Percentiles rank a stretch among this genome's conserved stretches.
Conservation (phyloP, 305 asterid genomes). For the Plantago lanceolata region DNA sequence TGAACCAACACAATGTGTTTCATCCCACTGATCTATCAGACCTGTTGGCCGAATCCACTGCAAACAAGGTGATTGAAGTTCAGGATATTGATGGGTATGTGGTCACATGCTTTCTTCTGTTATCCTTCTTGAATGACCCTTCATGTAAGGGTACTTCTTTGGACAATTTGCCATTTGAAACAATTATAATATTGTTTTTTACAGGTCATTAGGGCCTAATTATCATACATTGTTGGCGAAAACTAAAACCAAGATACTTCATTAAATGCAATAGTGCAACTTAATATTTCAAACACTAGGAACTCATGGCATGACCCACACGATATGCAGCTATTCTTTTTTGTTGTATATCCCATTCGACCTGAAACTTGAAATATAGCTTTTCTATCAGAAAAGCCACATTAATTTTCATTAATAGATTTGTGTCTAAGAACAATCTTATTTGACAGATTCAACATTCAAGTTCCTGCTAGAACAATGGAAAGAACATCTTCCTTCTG, state of each 20-base stretch:
- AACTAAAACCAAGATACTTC: slow-evolving; percentile 3
- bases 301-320: slow-evolving; percentile 2
- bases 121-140: not conserved
- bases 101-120: not conserved
- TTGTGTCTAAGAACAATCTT: slow-evolving; percentile 17
- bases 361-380: not conserved
- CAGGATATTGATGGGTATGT: not conserved
- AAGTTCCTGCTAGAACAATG: slow-evolving; percentile 87
- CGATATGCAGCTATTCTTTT: not conserved
- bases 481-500: slow-evolving; percentile 88
- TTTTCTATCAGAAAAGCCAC: not conserved
- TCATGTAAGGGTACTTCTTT: not conserved
- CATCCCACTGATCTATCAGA: not conserved
- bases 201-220: not conserved
- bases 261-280: slow-evolving; percentile 12
- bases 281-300: slow-evolving; percentile 4
- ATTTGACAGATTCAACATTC: slow-evolving; percentile 79
- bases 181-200: not conserved
- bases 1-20: not conserved
- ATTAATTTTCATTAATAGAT: not conserved
- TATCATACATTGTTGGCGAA: slow-evolving; percentile 1
- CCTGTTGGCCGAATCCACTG: not conserved
- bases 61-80: not conserved
- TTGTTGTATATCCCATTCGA: slow-evolving; percentile 8
- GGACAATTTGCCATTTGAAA: not conserved